phyloP scores from a whole-genome alignment of 2,329 filamentous ascomycete genomes.

The Colletotrichum sidae region DNA sequence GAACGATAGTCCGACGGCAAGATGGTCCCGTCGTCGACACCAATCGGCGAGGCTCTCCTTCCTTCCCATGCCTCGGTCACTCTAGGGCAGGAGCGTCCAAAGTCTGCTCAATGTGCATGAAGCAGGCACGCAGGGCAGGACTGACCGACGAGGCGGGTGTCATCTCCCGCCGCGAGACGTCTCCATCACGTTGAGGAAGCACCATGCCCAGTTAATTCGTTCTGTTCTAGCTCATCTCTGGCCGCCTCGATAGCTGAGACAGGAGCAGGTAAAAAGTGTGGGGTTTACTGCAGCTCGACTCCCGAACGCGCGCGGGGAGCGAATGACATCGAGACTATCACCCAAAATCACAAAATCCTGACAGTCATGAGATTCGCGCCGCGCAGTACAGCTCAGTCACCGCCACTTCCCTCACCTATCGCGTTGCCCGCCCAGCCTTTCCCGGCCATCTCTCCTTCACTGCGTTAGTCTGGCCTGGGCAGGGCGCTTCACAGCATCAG shows the following conservation, averaged over 20 bases:
- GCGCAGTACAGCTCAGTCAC: slow-evolving; percentile 18
- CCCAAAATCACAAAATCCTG: slow-evolving; percentile 21
- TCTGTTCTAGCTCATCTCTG: slow-evolving; percentile 14
- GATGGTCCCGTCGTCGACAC: no score
- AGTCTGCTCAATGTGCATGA: slow-evolving; percentile 13
- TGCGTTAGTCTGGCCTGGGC: slow-evolving; percentile 9
- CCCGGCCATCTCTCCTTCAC: slow-evolving; percentile 11
- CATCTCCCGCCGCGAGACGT: no score
- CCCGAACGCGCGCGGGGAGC: slow-evolving; percentile 30
- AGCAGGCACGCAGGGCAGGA: slow-evolving; percentile 6
- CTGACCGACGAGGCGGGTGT: no score
- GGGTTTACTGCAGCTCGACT: slow-evolving; percentile 5
- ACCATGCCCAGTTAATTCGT: not conserved
- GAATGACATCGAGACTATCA: slow-evolving; percentile 11
- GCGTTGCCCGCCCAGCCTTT: not conserved
- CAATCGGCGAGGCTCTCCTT: no score
- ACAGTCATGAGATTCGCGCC: slow-evolving; percentile 33
- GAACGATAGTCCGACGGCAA: no score
- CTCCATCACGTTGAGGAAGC: slow-evolving; percentile 22
- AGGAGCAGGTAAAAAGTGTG: slow-evolving; percentile 26
- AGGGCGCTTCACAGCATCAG: not conserved
- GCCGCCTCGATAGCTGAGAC: slow-evolving; percentile 31
- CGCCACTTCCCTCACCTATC: slow-evolving; percentile 24
- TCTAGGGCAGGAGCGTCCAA: not conserved
- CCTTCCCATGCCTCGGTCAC: no score